Evolutionary conservation across 1,284 basidiomycete genomes (phyloP).

Genomic region (Gastroboletus turbinatus): DNA sequence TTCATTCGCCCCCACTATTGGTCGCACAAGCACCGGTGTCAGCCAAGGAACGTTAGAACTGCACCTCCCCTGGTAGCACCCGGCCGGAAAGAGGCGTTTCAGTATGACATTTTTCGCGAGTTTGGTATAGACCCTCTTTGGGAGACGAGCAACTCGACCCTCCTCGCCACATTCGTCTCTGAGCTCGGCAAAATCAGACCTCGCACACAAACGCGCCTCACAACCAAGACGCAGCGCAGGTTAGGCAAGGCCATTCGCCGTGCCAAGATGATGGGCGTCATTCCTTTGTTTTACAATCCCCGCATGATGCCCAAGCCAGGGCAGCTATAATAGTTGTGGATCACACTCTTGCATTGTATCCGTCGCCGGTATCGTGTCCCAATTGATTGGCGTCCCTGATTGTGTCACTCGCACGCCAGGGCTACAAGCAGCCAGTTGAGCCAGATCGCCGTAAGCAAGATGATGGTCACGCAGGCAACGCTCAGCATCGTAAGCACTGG

Average conservation of each 20-base stretch:
- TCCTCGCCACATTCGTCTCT: slow-evolving; percentile 72
- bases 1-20: slow-evolving; percentile 48
- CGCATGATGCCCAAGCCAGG: slow-evolving; percentile 26
- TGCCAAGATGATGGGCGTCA: slow-evolving; percentile 90
- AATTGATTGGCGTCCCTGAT: slow-evolving; percentile 15
- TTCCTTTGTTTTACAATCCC: slow-evolving; percentile 63
- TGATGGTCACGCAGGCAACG: neutral
- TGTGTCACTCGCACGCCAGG: slow-evolving; percentile 1
- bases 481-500: neutral
- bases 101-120: slow-evolving; percentile 68
- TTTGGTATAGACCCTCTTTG: slow-evolving; percentile 68
- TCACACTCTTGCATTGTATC: neutral
- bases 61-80: slow-evolving; percentile 49
- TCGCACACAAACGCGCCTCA: slow-evolving; percentile 73
- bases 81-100: slow-evolving; percentile 46
- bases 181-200: slow-evolving; percentile 85
- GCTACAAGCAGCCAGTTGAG: too few relatives aligned
- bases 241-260: slow-evolving; percentile 88
- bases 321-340: slow-evolving; percentile 4
- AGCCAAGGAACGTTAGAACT: slow-evolving; percentile 21
- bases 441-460: neutral
- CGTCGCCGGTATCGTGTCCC: neutral
- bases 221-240: slow-evolving; percentile 78
- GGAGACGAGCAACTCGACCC: slow-evolving; percentile 63
- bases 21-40: slow-evolving; percentile 40